phyloP scores from a whole-genome alignment of 164 flowering plant genomes.

The Tetrastigma voinierianum region DNA sequence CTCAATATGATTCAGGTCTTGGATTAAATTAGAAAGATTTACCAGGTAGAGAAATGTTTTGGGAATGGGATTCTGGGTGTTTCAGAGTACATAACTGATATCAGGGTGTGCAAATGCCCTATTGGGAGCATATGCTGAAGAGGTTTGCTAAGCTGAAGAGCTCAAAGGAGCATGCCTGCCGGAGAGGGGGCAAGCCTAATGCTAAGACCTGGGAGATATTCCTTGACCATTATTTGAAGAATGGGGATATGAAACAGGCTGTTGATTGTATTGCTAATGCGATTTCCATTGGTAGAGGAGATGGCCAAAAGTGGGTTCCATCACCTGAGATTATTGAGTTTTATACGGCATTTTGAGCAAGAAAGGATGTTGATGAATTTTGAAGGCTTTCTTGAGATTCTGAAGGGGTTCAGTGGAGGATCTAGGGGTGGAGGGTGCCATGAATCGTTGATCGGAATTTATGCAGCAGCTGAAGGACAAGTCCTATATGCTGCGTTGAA shows the following conservation, averaged over 20 bases:
- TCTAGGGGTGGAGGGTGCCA: slow-evolving; percentile 45
- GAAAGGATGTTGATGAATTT: slow-evolving; percentile 82
- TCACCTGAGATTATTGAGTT: slow-evolving; percentile 28
- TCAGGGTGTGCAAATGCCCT: slow-evolving; percentile 70
- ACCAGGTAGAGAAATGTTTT: slow-evolving; percentile 84
- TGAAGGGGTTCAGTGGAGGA: slow-evolving; percentile 49
- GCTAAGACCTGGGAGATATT: slow-evolving; percentile 88
- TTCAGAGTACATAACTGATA: slow-evolving; percentile 72
- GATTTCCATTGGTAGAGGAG: slow-evolving; percentile 51
- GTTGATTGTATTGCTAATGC: slow-evolving; percentile 66
- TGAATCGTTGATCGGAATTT: slow-evolving; percentile 75
- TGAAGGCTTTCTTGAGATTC: slow-evolving; percentile 58
- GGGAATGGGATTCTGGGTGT: slow-evolving; percentile 75
- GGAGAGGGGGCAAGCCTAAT: slow-evolving; percentile 72
- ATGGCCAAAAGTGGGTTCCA: slow-evolving; percentile 79
- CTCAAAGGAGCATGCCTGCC: slow-evolving; percentile 50
- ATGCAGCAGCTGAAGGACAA: slow-evolving; percentile 77
- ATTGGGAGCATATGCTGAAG: slow-evolving; percentile 63
- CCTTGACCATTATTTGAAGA: slow-evolving; percentile 56
- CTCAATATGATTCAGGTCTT: slow-evolving; percentile 83
- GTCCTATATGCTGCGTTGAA: slow-evolving; percentile 60
- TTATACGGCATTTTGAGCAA: slow-evolving; percentile 72
- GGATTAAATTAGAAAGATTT: slow-evolving; percentile 77
- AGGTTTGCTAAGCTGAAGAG: slow-evolving; percentile 53
- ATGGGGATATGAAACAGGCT: slow-evolving; percentile 48